phyloP scores from a whole-genome alignment of 2,329 filamentous ascomycete genomes.

The Colletotrichum spinosum region DNA sequence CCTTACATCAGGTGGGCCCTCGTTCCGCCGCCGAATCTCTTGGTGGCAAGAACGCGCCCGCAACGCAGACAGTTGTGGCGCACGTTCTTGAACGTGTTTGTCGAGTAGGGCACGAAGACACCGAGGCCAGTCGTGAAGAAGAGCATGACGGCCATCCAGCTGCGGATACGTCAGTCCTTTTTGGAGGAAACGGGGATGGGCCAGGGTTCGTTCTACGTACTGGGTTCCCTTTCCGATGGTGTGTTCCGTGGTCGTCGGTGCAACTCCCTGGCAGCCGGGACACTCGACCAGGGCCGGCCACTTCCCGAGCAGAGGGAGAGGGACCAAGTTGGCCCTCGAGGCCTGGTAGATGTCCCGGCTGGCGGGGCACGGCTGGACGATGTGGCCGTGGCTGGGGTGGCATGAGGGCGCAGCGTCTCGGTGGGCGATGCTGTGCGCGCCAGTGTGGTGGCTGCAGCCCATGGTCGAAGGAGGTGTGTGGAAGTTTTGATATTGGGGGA shows the following conservation, averaged over 20 bases:
- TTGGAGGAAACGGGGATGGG: neutral
- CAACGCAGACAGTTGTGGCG: constrained; percentile 32
- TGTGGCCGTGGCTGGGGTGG: constrained; percentile 5
- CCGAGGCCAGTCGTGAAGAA: constrained; percentile 34
- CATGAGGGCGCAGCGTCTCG: neutral
- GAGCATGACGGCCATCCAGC: constrained; percentile 35
- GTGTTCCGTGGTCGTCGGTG: constrained; percentile 24
- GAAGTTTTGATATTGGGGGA: constrained; percentile 25
- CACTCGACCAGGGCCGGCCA: constrained; percentile 33
- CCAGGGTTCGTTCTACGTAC: constrained; percentile 2
- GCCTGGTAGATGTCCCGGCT: neutral
- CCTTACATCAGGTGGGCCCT: constrained; percentile 30
- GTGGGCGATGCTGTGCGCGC: too few relatives aligned
- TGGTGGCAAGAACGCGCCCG: constrained; percentile 28
- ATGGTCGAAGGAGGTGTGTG: constrained; percentile 23
- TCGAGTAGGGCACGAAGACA: constrained; percentile 31
- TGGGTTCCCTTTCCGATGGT: constrained; percentile 33
- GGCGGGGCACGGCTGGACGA: constrained; percentile 3
- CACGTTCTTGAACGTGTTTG: constrained; percentile 33
- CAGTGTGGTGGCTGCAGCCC: neutral
- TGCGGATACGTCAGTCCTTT: neutral
- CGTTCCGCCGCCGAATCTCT: constrained; percentile 29
- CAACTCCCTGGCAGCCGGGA: constrained; percentile 27
- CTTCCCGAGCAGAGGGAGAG: constrained; percentile 24
- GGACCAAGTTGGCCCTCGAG: constrained; percentile 26